A percentile compares a stretch with the other conserved stretches of the same genome.
Conservation (phyloP, 1,284 basidiomycete species). For the Cutaneotrichosporon sp. region DNA sequence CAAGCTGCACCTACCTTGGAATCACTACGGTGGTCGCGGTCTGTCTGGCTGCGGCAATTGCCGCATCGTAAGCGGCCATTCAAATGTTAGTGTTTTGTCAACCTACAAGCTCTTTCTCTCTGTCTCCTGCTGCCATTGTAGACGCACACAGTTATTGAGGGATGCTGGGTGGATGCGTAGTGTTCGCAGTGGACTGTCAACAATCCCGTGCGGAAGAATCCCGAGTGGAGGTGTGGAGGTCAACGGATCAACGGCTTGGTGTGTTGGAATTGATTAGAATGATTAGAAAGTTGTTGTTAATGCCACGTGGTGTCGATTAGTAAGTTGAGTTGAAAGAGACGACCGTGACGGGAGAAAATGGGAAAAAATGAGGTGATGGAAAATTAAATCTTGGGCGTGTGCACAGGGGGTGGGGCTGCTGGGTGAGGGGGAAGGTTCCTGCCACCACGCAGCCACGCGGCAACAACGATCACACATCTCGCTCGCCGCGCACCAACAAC, state of each 20-base stretch:
- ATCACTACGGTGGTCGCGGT: slow-evolving; percentile 29
- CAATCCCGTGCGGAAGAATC: no score
- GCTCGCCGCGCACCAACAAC: slow-evolving; percentile 1
- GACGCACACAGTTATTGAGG: no score
- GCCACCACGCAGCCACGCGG: not conserved
- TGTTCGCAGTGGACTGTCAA: not conserved
- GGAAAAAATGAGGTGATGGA: slow-evolving; percentile 1
- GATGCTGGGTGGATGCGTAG: no score
- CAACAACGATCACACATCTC: not conserved
- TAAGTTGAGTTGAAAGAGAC: no score
- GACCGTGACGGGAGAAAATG: slow-evolving; percentile 14
- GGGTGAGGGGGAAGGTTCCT: not conserved
- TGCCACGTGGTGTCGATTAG: no score
- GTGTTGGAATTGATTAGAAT: no score
- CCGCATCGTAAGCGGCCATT: slow-evolving; percentile 8
- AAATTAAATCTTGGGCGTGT: not conserved
- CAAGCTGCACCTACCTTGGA: no score
- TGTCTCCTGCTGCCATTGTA: not conserved
- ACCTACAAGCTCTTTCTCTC: not conserved
- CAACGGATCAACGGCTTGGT: no score
- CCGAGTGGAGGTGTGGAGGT: not conserved
- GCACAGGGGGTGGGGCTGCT: not conserved
- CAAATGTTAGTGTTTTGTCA: not conserved
- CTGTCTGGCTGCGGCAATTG: slow-evolving; percentile 34
- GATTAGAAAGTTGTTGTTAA: no score